Evolutionary conservation across 345 rosid species (phyloP).

Genomic region (Melastoma malabathricum): DNA sequence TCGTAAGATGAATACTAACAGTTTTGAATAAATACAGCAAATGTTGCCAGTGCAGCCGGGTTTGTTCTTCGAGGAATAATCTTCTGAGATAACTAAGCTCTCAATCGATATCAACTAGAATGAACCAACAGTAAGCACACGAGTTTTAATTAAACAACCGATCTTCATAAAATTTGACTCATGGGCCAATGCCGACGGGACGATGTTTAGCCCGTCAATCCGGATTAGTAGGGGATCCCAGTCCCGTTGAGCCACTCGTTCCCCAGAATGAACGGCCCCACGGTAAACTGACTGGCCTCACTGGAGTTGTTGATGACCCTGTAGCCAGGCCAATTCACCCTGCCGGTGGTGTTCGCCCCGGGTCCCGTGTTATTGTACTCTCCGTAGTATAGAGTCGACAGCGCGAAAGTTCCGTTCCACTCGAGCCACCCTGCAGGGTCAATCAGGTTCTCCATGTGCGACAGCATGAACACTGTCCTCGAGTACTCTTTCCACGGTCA

Average conservation of each 20-base stretch:
- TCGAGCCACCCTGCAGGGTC: constrained; percentile 72
- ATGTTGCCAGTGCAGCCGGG: too few relatives aligned
- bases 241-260: constrained; percentile 53
- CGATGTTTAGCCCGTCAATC: constrained; percentile 9
- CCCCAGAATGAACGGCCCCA: constrained; percentile 44
- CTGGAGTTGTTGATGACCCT: constrained; percentile 23
- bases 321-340: constrained; percentile 75
- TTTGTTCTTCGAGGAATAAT: too few relatives aligned
- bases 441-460: constrained; percentile 45
- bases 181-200: too few relatives aligned
- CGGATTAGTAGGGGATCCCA: constrained; percentile 24
- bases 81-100: too few relatives aligned
- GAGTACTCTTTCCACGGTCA: constrained; percentile 77
- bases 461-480: constrained; percentile 43
- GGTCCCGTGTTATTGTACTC: constrained; percentile 64
- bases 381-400: constrained; percentile 52
- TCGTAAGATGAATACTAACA: too few relatives aligned
- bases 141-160: too few relatives aligned
- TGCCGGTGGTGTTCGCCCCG: constrained; percentile 42
- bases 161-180: too few relatives aligned
- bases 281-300: constrained; percentile 54
- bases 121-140: too few relatives aligned
- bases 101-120: too few relatives aligned
- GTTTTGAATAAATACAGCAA: too few relatives aligned
- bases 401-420: constrained; percentile 38